Base-by-base conservation (phyloP, 257 asterid genomes). In the Ajuga chamaepitys region DNA sequence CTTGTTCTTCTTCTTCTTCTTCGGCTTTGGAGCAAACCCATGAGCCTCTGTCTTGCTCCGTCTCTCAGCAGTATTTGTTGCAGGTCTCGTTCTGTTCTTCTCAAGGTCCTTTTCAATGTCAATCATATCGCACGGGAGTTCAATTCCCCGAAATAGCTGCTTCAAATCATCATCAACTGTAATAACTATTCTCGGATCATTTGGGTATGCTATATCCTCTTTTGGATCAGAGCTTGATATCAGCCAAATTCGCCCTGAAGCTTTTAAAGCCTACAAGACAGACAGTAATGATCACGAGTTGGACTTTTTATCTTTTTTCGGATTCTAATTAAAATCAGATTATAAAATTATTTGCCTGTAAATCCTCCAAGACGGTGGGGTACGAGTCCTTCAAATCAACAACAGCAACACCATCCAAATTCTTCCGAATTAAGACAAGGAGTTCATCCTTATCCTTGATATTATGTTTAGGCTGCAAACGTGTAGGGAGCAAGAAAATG, bases 331-430 rank as follows among this genome's bases (percentile, higher is more conserved):
- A n/a, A n/a, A n/a, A n/a, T n/a, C n/a, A n/a, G n/a, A n/a, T n/a
- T n/a, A n/a, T n/a, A n/a, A n/a, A n/a, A n/a, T n/a, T n/a, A n/a
- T n/a, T 35, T 81, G 87, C 98, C 97, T 93, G 97, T 40, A 89
- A 72, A 75, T 93, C 98, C 18, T 89, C 91, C 89, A 89, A 67
- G 48, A 93, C 89, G 46, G 85, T 68, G n/a, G 96, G 70, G 78
- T 93, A 87, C 54, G 98, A 62, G 57, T 93, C 97, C 79, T 85
- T 87, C 74, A 92, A 88, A 75, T 89, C 96, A 58, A 87, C 74
- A 13, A 84, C 86, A 69, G 89, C 83, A 70, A 93, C 80, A 55
- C 97, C 97, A 76, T 85, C 89, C 0, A 81, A 83, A 54, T 52
- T 79, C 64, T 76, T 85, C 58, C 83, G 83, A 42, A 87, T 63